Evolutionary conservation across 352 stramenopile species (phyloP).

Genomic region (Globisporangium middletonii): DNA sequence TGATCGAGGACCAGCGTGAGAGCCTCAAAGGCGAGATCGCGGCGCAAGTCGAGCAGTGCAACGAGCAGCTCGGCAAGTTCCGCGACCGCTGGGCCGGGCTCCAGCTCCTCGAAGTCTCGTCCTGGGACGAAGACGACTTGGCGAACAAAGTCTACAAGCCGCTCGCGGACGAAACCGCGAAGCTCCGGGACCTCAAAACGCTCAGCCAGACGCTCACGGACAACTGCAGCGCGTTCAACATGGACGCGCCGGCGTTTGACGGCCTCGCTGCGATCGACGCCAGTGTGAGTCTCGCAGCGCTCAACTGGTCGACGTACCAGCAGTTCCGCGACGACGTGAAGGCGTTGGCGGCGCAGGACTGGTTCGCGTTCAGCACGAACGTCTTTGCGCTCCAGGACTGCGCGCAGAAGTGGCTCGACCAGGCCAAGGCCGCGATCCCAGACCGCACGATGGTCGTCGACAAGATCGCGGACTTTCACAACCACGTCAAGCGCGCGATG

Average conservation of each 20-base stretch:
- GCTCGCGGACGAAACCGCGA: conserved; percentile 83
- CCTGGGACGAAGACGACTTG: conserved; percentile 70
- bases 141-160: conserved; percentile 64
- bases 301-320: conserved; percentile 85
- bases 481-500: conserved; percentile 84
- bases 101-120: conserved; percentile 76
- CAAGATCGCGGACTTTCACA: conserved; percentile 75
- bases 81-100: conserved; percentile 83
- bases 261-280: conserved; percentile 64
- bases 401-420: conserved; percentile 85
- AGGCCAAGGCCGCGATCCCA: conserved; percentile 56
- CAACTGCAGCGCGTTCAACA: conserved; percentile 87
- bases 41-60: conserved; percentile 83
- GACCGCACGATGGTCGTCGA: conserved; percentile 67
- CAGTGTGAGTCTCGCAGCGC: conserved; percentile 62
- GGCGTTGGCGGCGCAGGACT: conserved; percentile 77
- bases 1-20: conserved; percentile 93
- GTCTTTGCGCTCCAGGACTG: conserved; percentile 93
- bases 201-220: conserved; percentile 50
- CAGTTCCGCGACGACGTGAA: conserved; percentile 82
- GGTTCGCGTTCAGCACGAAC: conserved; percentile 92
- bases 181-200: conserved; percentile 67
- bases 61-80: conserved; percentile 89
- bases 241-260: conserved; percentile 81
- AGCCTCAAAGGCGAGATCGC: conserved; percentile 88